Evolutionary conservation across 257 asterid species (phyloP).

Genomic region (Nicotiana otophora): DNA sequence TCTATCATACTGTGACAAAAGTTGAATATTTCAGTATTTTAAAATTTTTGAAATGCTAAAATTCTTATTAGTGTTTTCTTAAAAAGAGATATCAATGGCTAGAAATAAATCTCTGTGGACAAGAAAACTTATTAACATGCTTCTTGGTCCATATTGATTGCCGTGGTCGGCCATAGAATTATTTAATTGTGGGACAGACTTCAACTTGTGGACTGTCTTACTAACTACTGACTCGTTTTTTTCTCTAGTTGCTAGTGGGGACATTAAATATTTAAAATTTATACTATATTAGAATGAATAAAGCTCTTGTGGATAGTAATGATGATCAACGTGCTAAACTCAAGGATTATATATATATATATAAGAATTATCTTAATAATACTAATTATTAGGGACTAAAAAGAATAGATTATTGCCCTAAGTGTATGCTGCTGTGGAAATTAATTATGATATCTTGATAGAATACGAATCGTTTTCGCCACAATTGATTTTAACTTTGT

Average conservation of each 20-base stretch:
- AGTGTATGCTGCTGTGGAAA: background rate
- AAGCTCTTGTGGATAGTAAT: background rate
- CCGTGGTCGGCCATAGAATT: background rate
- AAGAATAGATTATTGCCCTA: background rate
- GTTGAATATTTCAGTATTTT: no score
- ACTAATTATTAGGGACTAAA: background rate
- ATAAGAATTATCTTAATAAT: background rate
- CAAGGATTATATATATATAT: background rate
- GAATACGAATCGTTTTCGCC: background rate
- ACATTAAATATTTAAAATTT: background rate
- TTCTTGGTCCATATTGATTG: background rate
- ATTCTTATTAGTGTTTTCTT: no score
- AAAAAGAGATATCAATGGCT: no score
- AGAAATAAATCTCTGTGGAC: no score
- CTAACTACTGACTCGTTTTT: background rate
- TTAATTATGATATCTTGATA: background rate
- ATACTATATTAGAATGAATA: background rate
- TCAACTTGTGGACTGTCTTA: background rate
- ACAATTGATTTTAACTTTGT: background rate
- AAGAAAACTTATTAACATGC: background rate
- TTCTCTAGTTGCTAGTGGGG: background rate
- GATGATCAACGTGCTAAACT: constrained; percentile 3
- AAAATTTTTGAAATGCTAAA: no score
- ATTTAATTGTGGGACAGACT: constrained; percentile 5
- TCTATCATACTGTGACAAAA: no score